Conservation (phyloP, 768 basidiomycete genomes). For the Lactifluus rugatus region DNA sequence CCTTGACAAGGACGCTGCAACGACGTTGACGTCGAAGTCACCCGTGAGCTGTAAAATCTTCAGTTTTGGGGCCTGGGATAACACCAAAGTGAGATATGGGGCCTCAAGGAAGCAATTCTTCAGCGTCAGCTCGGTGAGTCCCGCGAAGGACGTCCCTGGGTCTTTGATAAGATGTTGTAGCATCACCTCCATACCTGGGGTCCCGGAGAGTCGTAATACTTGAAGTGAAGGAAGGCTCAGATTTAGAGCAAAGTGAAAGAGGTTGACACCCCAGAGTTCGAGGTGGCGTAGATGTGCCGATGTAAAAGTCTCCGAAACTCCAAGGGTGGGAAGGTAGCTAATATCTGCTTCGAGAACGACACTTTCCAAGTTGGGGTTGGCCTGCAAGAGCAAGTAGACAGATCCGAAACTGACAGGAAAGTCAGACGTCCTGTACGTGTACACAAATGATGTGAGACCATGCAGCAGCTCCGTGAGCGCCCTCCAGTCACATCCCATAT, state of each 20-base stretch:
- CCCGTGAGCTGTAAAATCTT: slow-evolving; percentile 2
- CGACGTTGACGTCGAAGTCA: not conserved
- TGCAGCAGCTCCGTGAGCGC: not conserved
- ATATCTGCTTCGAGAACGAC: slow-evolving; percentile 9
- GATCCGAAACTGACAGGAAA: not conserved
- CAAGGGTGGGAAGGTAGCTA: not conserved
- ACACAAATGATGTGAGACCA: slow-evolving; percentile 16
- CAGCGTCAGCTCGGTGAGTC: slow-evolving; percentile 12
- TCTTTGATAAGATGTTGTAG: not conserved
- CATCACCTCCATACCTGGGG: not conserved
- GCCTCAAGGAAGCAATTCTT: not conserved
- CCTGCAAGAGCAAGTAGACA: slow-evolving; percentile 19
- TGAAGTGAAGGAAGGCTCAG: slow-evolving; percentile 13
- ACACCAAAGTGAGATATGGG: not conserved
- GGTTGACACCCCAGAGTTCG: slow-evolving; percentile 1
- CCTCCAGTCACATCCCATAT: not conserved
- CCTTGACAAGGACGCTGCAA: slow-evolving; percentile 2
- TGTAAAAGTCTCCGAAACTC: not conserved
- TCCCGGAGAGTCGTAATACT: slow-evolving; percentile 1
- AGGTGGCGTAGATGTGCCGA: slow-evolving; percentile 12
- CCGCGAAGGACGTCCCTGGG: slow-evolving; percentile 9
- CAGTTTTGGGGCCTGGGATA: slow-evolving; percentile 1
- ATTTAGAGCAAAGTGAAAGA: not conserved
- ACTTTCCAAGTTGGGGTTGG: slow-evolving; percentile 20
- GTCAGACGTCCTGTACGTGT: slow-evolving; percentile 10